Conservation (phyloP, 441 rosid genomes). For the Eruca vesicaria region DNA sequence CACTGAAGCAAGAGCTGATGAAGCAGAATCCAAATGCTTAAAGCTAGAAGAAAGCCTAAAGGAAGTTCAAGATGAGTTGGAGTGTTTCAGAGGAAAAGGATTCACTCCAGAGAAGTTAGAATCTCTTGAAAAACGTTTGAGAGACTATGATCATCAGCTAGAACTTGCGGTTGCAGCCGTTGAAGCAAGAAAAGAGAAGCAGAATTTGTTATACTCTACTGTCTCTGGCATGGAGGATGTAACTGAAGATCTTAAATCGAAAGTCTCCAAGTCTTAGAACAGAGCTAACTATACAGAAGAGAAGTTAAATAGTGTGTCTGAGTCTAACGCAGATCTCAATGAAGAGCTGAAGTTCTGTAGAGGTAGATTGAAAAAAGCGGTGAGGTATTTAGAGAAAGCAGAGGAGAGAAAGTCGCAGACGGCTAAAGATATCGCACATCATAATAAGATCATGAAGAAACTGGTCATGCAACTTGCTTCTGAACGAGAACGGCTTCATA, state of each 20-base stretch:
- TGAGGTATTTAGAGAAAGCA: conserved; percentile 62
- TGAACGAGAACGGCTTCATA: conserved; percentile 87
- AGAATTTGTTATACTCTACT: too few relatives aligned
- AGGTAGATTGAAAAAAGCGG: conserved; percentile 62
- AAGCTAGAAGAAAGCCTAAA: conserved; percentile 42
- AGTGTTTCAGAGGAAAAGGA: conserved; percentile 45
- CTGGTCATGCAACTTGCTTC: conserved; percentile 70
- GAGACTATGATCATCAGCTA: conserved; percentile 62
- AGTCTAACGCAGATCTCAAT: conserved; percentile 66
- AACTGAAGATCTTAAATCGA: conserved; percentile 72
- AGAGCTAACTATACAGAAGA: conserved; percentile 78
- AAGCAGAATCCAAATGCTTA: conserved; percentile 52
- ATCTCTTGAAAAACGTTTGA: conserved; percentile 62
- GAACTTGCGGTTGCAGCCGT: conserved; percentile 77
- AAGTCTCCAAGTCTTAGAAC: conserved; percentile 65
- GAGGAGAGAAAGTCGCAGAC: conserved; percentile 69
- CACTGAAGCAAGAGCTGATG: conserved; percentile 51
- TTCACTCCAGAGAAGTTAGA: conserved; percentile 51
- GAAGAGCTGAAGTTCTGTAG: conserved; percentile 68
- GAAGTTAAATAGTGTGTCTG: conserved; percentile 70
- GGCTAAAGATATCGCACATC: conserved; percentile 65
- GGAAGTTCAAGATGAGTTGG: conserved; percentile 51
- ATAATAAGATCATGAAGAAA: conserved; percentile 68
- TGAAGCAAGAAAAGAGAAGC: conserved; percentile 89
- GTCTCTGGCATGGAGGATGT: conserved; percentile 87